Conservation (phyloP, 2,329 filamentous ascomycete species). For the Tolypocladium ovalisporum region DNA sequence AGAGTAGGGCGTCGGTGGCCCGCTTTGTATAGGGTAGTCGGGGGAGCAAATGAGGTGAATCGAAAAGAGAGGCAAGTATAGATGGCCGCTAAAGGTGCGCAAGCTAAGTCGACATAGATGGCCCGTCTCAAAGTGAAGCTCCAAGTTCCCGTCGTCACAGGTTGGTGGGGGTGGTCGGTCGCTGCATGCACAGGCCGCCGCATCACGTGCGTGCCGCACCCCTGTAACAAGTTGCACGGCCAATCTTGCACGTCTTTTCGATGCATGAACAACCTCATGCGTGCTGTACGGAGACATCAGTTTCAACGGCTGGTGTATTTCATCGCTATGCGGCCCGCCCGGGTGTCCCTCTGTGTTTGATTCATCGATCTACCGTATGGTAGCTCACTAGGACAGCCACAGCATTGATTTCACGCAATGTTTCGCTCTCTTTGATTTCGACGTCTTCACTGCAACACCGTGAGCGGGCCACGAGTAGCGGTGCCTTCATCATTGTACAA, state of each 20-base stretch:
- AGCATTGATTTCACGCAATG: too few relatives aligned
- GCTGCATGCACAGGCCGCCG: background rate
- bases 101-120: background rate
- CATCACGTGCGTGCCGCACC: background rate
- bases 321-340: too few relatives aligned
- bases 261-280: background rate
- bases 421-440: too few relatives aligned
- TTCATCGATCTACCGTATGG: too few relatives aligned
- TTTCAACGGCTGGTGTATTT: too few relatives aligned
- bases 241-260: background rate
- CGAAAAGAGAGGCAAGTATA: background rate
- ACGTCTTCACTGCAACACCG: too few relatives aligned
- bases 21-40: background rate
- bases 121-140: background rate
- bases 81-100: background rate
- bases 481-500: too few relatives aligned
- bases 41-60: background rate
- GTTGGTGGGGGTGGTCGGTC: background rate
- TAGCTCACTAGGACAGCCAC: too few relatives aligned
- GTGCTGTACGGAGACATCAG: background rate
- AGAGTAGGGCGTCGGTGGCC: background rate
- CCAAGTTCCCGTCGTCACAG: background rate
- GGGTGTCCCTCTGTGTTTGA: too few relatives aligned
- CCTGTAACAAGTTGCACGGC: background rate
- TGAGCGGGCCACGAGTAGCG: too few relatives aligned